Conservation (phyloP, 148 eudicot species). For the Dianthus caryophyllus region DNA sequence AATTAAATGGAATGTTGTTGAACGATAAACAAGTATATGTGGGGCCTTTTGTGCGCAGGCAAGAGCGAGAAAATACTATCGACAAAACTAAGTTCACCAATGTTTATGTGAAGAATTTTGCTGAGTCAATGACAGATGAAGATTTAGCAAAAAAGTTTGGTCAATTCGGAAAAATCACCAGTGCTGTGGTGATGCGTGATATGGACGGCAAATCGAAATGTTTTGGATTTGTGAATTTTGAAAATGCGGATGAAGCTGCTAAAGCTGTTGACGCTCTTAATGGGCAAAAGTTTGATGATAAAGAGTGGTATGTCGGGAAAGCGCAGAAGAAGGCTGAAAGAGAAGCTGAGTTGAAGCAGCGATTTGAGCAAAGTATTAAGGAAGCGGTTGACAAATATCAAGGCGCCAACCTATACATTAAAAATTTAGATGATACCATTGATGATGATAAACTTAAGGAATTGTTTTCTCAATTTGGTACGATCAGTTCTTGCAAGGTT, state of each 20-base stretch:
- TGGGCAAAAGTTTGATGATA: constrained; percentile 65
- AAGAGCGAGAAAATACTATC: constrained; percentile 59
- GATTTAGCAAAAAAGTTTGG: constrained; percentile 59
- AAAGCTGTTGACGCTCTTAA: constrained; percentile 68
- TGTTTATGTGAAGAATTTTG: constrained; percentile 77
- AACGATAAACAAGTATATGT: constrained; percentile 91
- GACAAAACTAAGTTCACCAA: constrained; percentile 70
- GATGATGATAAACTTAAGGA: constrained; percentile 83
- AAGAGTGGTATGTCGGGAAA: constrained; percentile 92
- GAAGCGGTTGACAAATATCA: constrained; percentile 69
- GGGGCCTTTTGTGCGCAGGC: constrained; percentile 74
- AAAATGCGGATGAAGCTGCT: constrained; percentile 77
- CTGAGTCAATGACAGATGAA: constrained; percentile 70
- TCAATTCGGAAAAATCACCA: constrained; percentile 70
- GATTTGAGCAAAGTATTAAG: constrained; percentile 60
- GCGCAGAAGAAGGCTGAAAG: constrained; percentile 88
- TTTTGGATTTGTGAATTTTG: constrained; percentile 97
- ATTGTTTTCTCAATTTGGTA: constrained; percentile 62
- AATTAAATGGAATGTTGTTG: constrained; percentile 74
- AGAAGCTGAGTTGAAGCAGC: constrained; percentile 56
- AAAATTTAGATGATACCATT: constrained; percentile 76
- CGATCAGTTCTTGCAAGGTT: constrained; percentile 88
- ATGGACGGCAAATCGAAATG: constrained; percentile 76
- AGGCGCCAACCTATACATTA: constrained; percentile 69
- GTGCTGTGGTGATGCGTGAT: constrained; percentile 83